Conservation (phyloP, 108 stramenopile genomes). For the Nannochloropsis gaditana region DNA sequence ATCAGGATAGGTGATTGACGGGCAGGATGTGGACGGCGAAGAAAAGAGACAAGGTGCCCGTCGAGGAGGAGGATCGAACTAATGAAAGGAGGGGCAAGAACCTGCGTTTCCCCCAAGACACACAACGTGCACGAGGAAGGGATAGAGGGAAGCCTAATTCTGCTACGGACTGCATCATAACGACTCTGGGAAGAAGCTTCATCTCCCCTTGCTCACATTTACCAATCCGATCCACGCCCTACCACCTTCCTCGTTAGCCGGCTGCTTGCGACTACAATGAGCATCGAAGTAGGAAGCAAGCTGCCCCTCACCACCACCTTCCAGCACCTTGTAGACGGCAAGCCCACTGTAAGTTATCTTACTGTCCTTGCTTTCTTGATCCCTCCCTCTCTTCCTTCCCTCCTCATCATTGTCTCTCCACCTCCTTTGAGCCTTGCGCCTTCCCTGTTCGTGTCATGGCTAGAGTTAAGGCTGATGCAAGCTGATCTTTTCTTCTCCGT, state of each 20-base stretch:
- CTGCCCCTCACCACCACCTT: conserved; percentile 37
- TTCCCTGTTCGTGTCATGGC: too few species aligned
- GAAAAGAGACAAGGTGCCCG: background rate
- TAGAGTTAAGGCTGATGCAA: too few species aligned
- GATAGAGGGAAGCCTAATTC: too few species aligned
- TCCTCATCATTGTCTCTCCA: background rate
- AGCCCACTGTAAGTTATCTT: conserved; percentile 28
- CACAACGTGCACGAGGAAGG: too few species aligned
- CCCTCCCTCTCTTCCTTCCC: background rate
- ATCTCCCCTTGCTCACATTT: too few species aligned
- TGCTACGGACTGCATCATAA: too few species aligned
- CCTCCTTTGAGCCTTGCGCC: background rate
- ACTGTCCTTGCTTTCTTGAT: background rate
- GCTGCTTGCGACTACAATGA: conserved; percentile 18
- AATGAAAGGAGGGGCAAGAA: too few species aligned
- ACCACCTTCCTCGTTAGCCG: background rate
- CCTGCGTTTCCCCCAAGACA: too few species aligned
- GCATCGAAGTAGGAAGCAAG: conserved; percentile 41
- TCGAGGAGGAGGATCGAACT: too few species aligned
- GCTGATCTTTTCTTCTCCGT: too few species aligned
- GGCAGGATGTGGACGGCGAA: background rate
- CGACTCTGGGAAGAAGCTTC: too few species aligned
- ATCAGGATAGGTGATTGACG: background rate
- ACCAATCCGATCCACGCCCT: background rate
- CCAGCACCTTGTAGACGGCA: conserved; percentile 32